phyloP scores from a whole-genome alignment of 2,329 filamentous ascomycete genomes.

The Pseudogymnoascus sp. region DNA sequence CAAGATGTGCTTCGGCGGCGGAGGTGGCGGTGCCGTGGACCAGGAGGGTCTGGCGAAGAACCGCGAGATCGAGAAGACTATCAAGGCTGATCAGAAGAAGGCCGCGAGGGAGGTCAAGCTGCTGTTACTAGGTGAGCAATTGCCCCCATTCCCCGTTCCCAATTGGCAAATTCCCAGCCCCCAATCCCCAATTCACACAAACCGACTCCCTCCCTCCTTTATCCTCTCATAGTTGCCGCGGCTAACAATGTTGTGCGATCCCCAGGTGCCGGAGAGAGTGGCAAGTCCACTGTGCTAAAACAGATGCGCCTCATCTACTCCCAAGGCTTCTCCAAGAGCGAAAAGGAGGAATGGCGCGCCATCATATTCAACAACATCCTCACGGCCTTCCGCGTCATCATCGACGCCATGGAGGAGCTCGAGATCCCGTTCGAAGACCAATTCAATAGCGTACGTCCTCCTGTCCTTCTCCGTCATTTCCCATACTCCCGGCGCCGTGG shows the following conservation, averaged over 20 bases:
- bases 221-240: neutral
- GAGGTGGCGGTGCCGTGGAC: slow-evolving; percentile 39
- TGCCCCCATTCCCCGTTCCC: slow-evolving; percentile 8
- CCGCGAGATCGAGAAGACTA: slow-evolving; percentile 75
- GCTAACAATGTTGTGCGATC: slow-evolving; percentile 14
- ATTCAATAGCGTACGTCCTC: slow-evolving; percentile 64
- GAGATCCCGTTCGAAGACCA: slow-evolving; percentile 70
- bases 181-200: neutral
- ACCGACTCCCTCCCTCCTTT: neutral
- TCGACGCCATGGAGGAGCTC: slow-evolving; percentile 85
- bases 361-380: slow-evolving; percentile 95
- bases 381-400: slow-evolving; percentile 83
- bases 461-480: neutral
- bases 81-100: slow-evolving; percentile 82
- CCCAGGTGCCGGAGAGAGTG: slow-evolving; percentile 85
- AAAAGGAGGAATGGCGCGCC: slow-evolving; percentile 88
- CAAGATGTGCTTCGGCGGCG: slow-evolving; percentile 59
- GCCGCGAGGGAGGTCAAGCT: slow-evolving; percentile 88
- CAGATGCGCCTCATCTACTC: slow-evolving; percentile 99
- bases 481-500: neutral
- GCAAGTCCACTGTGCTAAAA: slow-evolving; percentile 95
- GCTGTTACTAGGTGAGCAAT: slow-evolving; percentile 71
- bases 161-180: neutral
- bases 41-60: slow-evolving; percentile 48
- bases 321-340: slow-evolving; percentile 80